Percentiles rank a stretch among this genome's conserved stretches.
Conservation (phyloP, 2,329 filamentous ascomycete genomes). For the Exophiala aquamarina region DNA sequence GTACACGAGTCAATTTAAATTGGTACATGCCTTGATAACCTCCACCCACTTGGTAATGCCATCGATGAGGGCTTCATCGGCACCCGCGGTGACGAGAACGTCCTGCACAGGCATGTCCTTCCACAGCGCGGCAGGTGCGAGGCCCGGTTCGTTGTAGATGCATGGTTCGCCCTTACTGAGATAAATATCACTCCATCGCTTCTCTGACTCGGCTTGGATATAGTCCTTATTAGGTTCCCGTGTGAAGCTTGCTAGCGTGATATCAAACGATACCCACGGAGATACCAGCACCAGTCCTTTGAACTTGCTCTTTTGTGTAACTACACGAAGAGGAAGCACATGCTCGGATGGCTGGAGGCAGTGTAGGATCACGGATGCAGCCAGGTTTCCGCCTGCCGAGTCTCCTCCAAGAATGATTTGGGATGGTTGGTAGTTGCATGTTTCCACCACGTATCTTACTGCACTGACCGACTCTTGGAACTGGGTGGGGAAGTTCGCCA, state of each 20-base stretch:
- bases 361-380: conserved; percentile 19
- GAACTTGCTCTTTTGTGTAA: conserved; percentile 33
- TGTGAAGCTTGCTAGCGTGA: conserved; percentile 41
- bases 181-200: conserved; percentile 51
- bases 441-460: conserved; percentile 39
- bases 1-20: too few species aligned
- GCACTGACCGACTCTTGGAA: conserved; percentile 41
- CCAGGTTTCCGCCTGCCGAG: conserved; percentile 44
- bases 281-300: conserved; percentile 54
- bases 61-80: conserved; percentile 57
- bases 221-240: conserved; percentile 54
- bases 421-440: conserved; percentile 31
- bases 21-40: conserved; percentile 49
- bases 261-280: conserved; percentile 57
- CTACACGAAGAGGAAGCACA: conserved; percentile 34
- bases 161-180: conserved; percentile 43
- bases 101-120: conserved; percentile 47
- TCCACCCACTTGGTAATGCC: conserved; percentile 52
- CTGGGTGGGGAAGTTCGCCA: conserved; percentile 43
- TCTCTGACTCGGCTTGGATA: conserved; percentile 42
- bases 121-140: conserved; percentile 56
- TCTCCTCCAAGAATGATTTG: conserved; percentile 43
- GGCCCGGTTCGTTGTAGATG: conserved; percentile 54
- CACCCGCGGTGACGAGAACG: conserved; percentile 55
- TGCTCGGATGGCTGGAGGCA: conserved; percentile 50